Evolutionary conservation across 148 eudicot genomes (phyloP), one percentile per base, ranked within the genome.

Genomic region (Rhododendron simsii): DNA sequence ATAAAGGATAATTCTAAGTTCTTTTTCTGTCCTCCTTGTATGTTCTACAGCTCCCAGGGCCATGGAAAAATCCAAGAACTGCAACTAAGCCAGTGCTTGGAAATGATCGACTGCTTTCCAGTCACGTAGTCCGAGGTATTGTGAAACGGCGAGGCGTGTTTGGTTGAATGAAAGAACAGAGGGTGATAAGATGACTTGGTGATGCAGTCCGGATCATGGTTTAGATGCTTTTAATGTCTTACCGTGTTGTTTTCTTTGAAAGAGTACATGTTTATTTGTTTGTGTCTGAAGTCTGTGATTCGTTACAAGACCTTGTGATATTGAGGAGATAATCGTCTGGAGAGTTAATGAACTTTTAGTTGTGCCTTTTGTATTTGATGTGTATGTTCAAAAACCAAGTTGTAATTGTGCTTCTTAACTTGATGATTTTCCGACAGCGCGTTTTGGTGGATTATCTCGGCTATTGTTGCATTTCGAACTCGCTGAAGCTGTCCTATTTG

Each of bases 41-140:
- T 85, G 44, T 13, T 86, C 41, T 84, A 50, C 96, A 95, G 98
- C 98, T 88, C 98, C 98, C 7, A 91, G 98, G 89, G 93, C 92
- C n/a, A 83, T 92, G 94, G 95, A 93, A 89, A 94, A 94, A 86
- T 92, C 94, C 83, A 93, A 88, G 89, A 90, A 84, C 91, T 83
- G 86, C 71, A 90, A 86, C 88, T 94, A 91, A 71, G 89, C 87
- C 81, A 71, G 84, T 63, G 81, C 35, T 37, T 55, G 30, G 55
- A 35, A 10, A 45, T 39, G 85, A 78, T 33, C 79, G 75, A 86
- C 82, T 78, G 83, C 84, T 86, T 86, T 84, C 86, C 82, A 39
- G 84, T 51, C 44, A 78, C 85, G 3, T 78, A 51, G 83, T 86
- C 69, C 9, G 37, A 39, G 61, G 83, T 28, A 41, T 8, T 41